A percentile compares a stretch with the other conserved stretches of the same genome.
These are phyloP conservation scores for Vachellia pachyceras DNA, from an alignment of 306 rosid genomes.

Conservation along the genomic window DNA sequence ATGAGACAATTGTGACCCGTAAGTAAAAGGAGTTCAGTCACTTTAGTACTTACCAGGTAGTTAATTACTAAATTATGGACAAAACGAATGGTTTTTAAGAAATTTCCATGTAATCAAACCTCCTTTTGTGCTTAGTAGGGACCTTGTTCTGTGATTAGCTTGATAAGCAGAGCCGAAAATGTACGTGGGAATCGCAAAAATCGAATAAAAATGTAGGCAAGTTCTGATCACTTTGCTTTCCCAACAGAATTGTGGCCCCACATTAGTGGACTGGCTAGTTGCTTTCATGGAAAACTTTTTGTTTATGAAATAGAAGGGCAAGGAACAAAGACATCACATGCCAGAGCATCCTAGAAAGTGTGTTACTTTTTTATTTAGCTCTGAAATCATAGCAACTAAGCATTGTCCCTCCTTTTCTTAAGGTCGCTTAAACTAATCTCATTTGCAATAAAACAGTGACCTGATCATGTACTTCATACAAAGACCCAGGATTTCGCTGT, in stretches of 20 bases:
- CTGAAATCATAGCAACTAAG: constrained; percentile 39
- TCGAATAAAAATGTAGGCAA: constrained; percentile 5
- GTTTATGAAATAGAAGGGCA: constrained; percentile 27
- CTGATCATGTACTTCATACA: constrained; percentile 35
- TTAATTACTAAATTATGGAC: constrained; percentile 21
- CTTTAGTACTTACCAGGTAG: not conserved
- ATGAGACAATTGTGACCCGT: not conserved
- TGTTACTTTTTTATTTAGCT: constrained; percentile 38
- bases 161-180: constrained; percentile 2
- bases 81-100: constrained; percentile 4
- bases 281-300: constrained; percentile 11
- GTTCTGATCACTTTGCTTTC: not conserved
- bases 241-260: not conserved
- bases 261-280: constrained; percentile 5
- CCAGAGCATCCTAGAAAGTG: constrained; percentile 44
- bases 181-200: constrained; percentile 29
- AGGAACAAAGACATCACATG: constrained; percentile 38
- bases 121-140: not conserved
- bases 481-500: constrained; percentile 10
- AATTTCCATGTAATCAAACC: not conserved
- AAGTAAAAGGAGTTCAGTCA: not conserved
- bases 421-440: constrained; percentile 32
- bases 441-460: constrained; percentile 31
- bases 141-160: constrained; percentile 18
- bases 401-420: constrained; percentile 8